Base-by-base conservation (phyloP, 1,139 yeast species). In the Debaryomyces coudertii region DNA sequence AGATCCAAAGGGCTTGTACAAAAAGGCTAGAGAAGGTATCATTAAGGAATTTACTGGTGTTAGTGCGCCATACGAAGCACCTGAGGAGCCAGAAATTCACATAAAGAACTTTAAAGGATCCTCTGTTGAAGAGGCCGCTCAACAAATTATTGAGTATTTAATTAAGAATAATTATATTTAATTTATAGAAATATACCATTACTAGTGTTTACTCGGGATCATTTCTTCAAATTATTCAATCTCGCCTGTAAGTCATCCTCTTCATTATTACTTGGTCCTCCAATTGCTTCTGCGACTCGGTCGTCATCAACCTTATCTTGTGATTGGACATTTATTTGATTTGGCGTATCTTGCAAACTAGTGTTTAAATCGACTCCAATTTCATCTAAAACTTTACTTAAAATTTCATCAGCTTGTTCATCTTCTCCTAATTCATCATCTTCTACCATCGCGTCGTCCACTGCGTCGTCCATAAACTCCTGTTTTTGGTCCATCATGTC, bases 401-500 rank as follows among this genome's bases (percentile, higher is more conserved):
- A 92, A 40, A 93, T 87, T 58, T 92, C 97, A 60, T 93, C 98
- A 11, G 89, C 87, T 62, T 93, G 97, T 56, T 89, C 97, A 55
- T 84, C 86, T 44, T 76, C 79, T 54, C 73, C 65, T 47, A 78
- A 85, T 47, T 77, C 87, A 43, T 85, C 90, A 49, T 87, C 84
- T 62, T 85, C 89, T 46, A 87, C 95, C 90, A 92, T 89, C 23
- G 93, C 86, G 63, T 92, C 97, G 62, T 93, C 99, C 56, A 95
- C 86, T 11, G 97, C 96, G 62, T 93, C 99, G 63, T 93, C 99
- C 89, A 93, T 95, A 80, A 93, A 90, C 62, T 95, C 99, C 65
- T 93, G 98, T 59, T 96, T 86, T 69, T 93, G 99, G 65, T 93
- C 98, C 98, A 93, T 93, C 62, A 95, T 73, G 62, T 93, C 99